Conservation (phyloP, 2,329 filamentous ascomycete genomes). For the Dothistroma pini region DNA sequence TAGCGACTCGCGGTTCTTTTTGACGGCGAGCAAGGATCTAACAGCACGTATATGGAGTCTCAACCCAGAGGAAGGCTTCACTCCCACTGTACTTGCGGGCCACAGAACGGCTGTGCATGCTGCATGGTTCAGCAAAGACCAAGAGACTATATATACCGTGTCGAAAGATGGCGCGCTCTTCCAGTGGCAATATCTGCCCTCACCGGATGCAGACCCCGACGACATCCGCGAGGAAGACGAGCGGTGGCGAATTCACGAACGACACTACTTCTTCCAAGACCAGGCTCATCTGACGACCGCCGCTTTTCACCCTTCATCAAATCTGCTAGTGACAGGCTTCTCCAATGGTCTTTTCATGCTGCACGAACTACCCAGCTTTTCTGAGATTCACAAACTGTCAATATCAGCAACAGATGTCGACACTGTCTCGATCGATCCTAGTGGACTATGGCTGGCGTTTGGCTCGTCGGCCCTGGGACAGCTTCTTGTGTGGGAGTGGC, state of each 20-base stretch:
- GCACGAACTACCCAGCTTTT: constrained; percentile 95
- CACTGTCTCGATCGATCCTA: constrained; percentile 88
- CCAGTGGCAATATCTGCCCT: constrained; percentile 76
- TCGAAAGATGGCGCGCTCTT: constrained; percentile 98
- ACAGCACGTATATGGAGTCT: constrained; percentile 95
- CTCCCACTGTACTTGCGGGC: constrained; percentile 82
- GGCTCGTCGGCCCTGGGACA: constrained; percentile 93
- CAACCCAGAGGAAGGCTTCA: constrained; percentile 79
- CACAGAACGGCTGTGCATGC: constrained; percentile 86
- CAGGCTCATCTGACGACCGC: constrained; percentile 83
- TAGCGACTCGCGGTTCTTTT: constrained; percentile 89
- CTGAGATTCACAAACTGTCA: constrained; percentile 86
- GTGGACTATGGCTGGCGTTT: constrained; percentile 95
- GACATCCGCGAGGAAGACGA: constrained; percentile 61
- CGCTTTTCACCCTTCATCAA: constrained; percentile 80
- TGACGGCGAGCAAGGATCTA: constrained; percentile 87
- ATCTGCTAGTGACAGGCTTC: constrained; percentile 93
- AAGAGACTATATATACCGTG: constrained; percentile 93
- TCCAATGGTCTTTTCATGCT: constrained; percentile 91
- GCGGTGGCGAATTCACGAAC: constrained; percentile 86
- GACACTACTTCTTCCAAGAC: constrained; percentile 91
- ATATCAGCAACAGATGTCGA: constrained; percentile 98
- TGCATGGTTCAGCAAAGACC: constrained; percentile 95
- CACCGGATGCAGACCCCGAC: constrained; percentile 49
- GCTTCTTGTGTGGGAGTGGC: constrained; percentile 99